phyloP scores from a whole-genome alignment of 208 protist genomes.

The Lotmaria passim region DNA sequence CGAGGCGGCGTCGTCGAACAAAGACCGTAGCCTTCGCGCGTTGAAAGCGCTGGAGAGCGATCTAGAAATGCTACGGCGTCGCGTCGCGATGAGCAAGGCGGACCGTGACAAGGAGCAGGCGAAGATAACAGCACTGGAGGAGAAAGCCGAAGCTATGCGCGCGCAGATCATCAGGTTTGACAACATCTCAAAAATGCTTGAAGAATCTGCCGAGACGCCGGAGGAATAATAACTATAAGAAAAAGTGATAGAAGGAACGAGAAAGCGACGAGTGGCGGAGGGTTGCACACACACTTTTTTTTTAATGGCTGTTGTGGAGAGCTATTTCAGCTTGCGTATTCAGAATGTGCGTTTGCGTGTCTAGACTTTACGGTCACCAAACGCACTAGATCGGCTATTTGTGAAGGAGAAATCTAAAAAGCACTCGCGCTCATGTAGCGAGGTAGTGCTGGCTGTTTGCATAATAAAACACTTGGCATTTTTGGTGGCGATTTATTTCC shows the following conservation, averaged over 20 bases:
- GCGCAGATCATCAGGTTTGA: slow-evolving; percentile 57
- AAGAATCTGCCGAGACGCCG: slow-evolving; percentile 1
- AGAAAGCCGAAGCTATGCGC: slow-evolving; percentile 46
- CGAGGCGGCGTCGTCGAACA: slow-evolving; percentile 55
- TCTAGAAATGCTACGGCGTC: slow-evolving; percentile 36
- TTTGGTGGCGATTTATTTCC: too few relatives aligned
- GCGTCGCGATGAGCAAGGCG: slow-evolving; percentile 41
- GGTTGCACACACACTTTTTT: too few relatives aligned
- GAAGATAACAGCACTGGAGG: slow-evolving; percentile 48
- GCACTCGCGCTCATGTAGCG: too few relatives aligned
- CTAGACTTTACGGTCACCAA: too few relatives aligned
- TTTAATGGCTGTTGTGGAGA: too few relatives aligned
- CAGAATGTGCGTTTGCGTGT: too few relatives aligned
- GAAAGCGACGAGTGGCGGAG: too few relatives aligned
- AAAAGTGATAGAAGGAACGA: slow-evolving; percentile 13
- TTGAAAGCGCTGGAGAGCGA: slow-evolving; percentile 63
- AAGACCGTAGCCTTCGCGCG: slow-evolving; percentile 48
- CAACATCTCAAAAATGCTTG: slow-evolving; percentile 41
- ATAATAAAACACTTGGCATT: too few relatives aligned
- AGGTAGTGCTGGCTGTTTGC: too few relatives aligned
- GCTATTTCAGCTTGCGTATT: too few relatives aligned
- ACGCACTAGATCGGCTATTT: too few relatives aligned
- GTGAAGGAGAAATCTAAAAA: too few relatives aligned
- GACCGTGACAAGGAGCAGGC: slow-evolving; percentile 62
- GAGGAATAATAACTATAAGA: neutral